Percentiles rank a stretch among this genome's conserved stretches.
Evolutionary conservation across 2,329 filamentous ascomycete species (phyloP).

Genomic region (Cyclaneusma minus): DNA sequence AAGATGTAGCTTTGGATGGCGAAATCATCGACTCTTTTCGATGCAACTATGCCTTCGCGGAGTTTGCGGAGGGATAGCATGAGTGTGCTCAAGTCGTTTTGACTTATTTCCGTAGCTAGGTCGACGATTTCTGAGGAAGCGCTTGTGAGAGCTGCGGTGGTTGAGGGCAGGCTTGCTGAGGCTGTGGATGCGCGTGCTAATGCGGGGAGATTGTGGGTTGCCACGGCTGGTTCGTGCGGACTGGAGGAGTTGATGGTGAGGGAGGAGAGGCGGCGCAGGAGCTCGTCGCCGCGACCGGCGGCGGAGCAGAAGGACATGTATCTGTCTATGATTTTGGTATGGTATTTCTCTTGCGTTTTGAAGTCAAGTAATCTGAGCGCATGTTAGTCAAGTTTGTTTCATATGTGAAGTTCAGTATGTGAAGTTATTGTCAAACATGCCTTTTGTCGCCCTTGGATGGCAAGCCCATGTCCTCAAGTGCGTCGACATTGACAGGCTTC

Average conservation of each 20-base stretch:
- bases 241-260: constrained; percentile 7
- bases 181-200: constrained; percentile 4
- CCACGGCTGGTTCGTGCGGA: constrained; percentile 5
- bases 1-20: constrained; percentile 84
- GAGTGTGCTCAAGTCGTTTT: constrained; percentile 55
- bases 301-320: constrained; percentile 82
- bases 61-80: constrained; percentile 81
- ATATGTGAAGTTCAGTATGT: constrained; percentile 2
- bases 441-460: constrained; percentile 83
- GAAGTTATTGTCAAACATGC: constrained; percentile 27
- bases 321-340: constrained; percentile 71
- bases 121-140: constrained; percentile 4
- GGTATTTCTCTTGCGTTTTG: constrained; percentile 73
- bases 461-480: constrained; percentile 67
- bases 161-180: constrained; percentile 4
- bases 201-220: background rate
- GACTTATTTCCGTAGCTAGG: constrained; percentile 17
- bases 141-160: constrained; percentile 3
- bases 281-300: constrained; percentile 52
- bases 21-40: constrained; percentile 62
- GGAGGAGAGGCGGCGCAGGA: constrained; percentile 55
- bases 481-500: constrained; percentile 59
- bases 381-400: constrained; percentile 5
- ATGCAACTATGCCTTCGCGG: constrained; percentile 74
- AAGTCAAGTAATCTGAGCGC: constrained; percentile 47